phyloP scores from a whole-genome alignment of 148 eudicot genomes.

The Heliamphora exappendiculata region DNA sequence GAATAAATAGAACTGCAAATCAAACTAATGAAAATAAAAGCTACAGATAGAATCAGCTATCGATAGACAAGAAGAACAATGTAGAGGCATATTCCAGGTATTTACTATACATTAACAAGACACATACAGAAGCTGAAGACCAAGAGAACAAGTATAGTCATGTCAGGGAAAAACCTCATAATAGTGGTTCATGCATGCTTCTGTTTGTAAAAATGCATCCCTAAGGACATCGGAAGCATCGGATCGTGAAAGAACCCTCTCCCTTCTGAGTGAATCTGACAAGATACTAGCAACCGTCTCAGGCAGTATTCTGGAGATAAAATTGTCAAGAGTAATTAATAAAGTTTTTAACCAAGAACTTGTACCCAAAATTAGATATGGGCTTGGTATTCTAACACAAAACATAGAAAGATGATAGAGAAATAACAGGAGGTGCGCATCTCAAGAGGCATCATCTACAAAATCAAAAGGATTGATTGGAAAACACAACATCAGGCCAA shows the following conservation, averaged over 20 bases:
- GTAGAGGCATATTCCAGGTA: background rate
- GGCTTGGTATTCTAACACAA: background rate
- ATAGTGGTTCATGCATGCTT: conserved; percentile 56
- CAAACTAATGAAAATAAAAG: too few relatives aligned
- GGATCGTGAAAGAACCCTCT: conserved; percentile 55
- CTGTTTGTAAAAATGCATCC: conserved; percentile 75
- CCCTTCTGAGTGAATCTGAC: conserved; percentile 59
- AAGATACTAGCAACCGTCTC: conserved; percentile 62
- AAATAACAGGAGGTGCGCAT: too few relatives aligned
- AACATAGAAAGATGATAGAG: background rate
- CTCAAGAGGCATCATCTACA: background rate
- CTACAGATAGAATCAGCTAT: too few relatives aligned
- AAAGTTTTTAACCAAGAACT: background rate
- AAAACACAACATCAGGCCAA: background rate
- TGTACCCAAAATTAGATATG: background rate
- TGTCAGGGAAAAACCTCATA: conserved; percentile 59
- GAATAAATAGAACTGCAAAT: too few relatives aligned
- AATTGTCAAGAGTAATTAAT: background rate
- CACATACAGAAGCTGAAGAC: background rate
- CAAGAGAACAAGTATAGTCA: conserved; percentile 1
- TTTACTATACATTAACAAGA: background rate
- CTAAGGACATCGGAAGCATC: conserved; percentile 88
- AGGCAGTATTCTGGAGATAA: conserved; percentile 60
- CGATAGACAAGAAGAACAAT: background rate
- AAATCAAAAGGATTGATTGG: background rate